Evolutionary conservation across 2,329 filamentous ascomycete species (phyloP).

Genomic region (Pseudogymnoascus sp.): DNA sequence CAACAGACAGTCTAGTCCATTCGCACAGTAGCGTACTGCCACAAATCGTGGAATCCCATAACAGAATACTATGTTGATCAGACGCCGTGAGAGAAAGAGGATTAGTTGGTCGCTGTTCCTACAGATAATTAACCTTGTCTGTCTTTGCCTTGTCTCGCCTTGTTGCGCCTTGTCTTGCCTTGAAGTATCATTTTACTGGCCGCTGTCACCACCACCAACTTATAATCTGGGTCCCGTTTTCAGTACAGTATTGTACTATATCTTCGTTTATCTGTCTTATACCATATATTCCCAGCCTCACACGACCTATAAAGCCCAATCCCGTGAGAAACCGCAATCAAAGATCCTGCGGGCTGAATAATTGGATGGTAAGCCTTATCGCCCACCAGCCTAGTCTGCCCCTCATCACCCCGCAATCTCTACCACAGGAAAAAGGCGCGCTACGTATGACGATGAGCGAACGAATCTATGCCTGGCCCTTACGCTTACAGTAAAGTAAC

Average conservation of each 20-base stretch:
- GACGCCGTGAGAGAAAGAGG: neutral
- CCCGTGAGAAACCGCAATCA: neutral
- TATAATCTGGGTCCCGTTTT: neutral
- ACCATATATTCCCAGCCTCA: neutral
- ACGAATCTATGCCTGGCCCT: neutral
- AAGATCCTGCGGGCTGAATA: neutral
- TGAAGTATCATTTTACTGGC: neutral
- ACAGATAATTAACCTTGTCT: neutral
- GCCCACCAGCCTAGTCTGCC: neutral
- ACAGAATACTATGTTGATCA: neutral
- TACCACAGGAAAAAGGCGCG: neutral
- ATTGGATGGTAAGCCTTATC: conserved; percentile 6
- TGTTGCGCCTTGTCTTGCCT: neutral
- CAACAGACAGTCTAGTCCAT: neutral
- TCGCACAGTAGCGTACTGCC: neutral
- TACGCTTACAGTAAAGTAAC: neutral
- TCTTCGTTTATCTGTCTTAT: neutral
- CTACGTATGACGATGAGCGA: conserved; percentile 6
- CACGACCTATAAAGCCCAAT: no score
- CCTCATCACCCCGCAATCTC: conserved; percentile 5
- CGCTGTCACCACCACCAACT: neutral
- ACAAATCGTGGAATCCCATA: neutral
- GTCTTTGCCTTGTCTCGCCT: neutral
- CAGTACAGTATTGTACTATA: neutral
- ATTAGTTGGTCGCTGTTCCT: neutral